phyloP scores from a whole-genome alignment of 78 protist genomes.

The Emiliania huxleyi region DNA sequence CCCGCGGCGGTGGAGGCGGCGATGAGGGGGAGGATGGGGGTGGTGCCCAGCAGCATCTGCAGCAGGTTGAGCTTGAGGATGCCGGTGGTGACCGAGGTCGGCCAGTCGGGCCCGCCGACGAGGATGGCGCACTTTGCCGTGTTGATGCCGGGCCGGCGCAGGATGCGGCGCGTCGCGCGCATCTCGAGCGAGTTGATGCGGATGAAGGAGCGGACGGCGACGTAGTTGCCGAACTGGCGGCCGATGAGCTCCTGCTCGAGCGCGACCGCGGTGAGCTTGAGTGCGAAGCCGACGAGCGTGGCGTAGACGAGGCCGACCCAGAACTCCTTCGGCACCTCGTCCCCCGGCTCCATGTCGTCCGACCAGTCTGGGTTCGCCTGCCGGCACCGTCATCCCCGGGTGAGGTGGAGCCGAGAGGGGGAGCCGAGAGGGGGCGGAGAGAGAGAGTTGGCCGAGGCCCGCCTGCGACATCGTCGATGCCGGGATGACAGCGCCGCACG shows the following conservation, averaged over 20 bases:
- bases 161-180: background rate
- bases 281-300: background rate
- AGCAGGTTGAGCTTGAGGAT: background rate
- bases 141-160: background rate
- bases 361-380: too few species aligned
- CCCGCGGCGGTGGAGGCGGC: background rate
- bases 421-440: too few species aligned
- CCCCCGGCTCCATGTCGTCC: background rate
- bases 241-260: background rate
- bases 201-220: background rate
- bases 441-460: too few species aligned
- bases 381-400: too few species aligned
- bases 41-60: background rate
- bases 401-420: too few species aligned
- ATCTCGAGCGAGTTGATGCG: background rate
- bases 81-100: background rate
- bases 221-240: background rate
- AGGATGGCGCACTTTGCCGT: background rate
- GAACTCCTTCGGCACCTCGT: background rate
- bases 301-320: background rate
- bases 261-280: background rate
- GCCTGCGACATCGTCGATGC: background rate
- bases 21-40: background rate
- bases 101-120: conserved; percentile 31
- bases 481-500: background rate